Evolutionary conservation across 2,329 filamentous ascomycete genomes (phyloP).

Genomic region (Apiospora malaysiana): DNA sequence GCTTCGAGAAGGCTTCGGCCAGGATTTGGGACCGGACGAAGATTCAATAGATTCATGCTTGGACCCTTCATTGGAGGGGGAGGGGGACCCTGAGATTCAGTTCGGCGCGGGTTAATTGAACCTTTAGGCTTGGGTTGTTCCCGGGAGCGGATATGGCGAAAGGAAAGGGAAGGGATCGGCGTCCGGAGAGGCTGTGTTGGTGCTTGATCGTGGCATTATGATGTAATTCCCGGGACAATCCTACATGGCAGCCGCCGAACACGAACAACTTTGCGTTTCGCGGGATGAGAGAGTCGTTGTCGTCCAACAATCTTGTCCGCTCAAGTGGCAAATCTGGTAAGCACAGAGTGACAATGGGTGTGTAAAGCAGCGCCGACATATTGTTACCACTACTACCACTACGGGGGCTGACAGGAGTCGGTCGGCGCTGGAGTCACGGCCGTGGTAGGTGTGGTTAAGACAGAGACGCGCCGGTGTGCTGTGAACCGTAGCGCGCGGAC

Average conservation of each 20-base stretch:
- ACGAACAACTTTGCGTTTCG: conserved; percentile 11
- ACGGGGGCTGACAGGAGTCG: neutral
- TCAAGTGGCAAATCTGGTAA: neutral
- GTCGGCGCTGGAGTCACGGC: neutral
- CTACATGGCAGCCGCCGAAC: conserved; percentile 12
- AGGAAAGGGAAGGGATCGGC: conserved; percentile 18
- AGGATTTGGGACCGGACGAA: neutral
- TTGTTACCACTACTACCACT: too few species aligned
- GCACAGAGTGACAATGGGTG: neutral
- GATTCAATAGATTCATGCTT: conserved; percentile 18
- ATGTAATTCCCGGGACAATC: conserved; percentile 16
- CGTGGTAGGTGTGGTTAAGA: neutral
- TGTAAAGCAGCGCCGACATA: neutral
- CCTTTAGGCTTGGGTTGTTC: conserved; percentile 9
- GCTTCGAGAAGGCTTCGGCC: conserved; percentile 19
- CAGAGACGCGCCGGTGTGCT: neutral
- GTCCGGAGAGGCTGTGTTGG: conserved; percentile 15
- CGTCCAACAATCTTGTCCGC: neutral
- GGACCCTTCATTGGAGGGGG: conserved; percentile 11
- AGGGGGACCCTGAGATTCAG: neutral
- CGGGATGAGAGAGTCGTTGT: neutral
- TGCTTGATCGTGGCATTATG: conserved; percentile 17
- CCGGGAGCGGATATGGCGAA: conserved; percentile 1
- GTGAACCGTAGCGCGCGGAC: neutral
- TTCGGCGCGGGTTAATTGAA: conserved; percentile 6